These are phyloP conservation scores for Sphagnum tenellum DNA, from an alignment of 225 moss, liverwort and hornwort species.

Conservation along the genomic window DNA sequence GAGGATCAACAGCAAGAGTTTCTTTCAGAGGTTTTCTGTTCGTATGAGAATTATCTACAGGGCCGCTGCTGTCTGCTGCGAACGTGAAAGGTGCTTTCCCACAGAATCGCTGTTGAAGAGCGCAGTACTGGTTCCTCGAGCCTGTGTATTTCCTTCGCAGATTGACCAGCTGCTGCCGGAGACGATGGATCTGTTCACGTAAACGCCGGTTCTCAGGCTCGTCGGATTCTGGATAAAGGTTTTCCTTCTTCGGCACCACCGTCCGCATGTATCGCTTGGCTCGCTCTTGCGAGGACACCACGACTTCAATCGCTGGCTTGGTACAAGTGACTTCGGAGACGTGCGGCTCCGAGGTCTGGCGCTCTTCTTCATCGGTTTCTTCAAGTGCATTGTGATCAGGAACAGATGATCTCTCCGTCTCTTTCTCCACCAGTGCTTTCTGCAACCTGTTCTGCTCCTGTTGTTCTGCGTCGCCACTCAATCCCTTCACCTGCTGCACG, in stretches of 20 bases:
- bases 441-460: too few relatives aligned
- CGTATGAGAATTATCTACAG: neutral
- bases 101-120: conserved; percentile 12
- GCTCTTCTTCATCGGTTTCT: conserved; percentile 3
- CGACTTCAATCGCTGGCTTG: too few relatives aligned
- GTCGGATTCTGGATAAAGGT: conserved; percentile 9
- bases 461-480: neutral
- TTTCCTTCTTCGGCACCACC: conserved; percentile 17
- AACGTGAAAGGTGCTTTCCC: conserved; percentile 7
- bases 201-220: conserved; percentile 18
- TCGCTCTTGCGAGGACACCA: conserved; percentile 5
- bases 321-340: conserved; percentile 11
- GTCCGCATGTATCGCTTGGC: neutral
- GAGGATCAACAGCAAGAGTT: conserved; percentile 11
- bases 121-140: conserved; percentile 32
- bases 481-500: conserved; percentile 3
- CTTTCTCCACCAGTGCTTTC: neutral
- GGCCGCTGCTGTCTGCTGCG: conserved; percentile 5
- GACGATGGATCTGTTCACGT: conserved; percentile 21
- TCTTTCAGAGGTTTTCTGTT: neutral
- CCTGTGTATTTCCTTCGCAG: conserved; percentile 20
- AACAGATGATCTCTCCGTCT: neutral
- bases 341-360: conserved; percentile 30
- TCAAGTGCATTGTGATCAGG: neutral
- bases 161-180: conserved; percentile 17